A percentile compares a stretch with the other conserved stretches of the same genome.
Conservation (phyloP, 352 stramenopile species). For the Phytophthora kernoviae region DNA sequence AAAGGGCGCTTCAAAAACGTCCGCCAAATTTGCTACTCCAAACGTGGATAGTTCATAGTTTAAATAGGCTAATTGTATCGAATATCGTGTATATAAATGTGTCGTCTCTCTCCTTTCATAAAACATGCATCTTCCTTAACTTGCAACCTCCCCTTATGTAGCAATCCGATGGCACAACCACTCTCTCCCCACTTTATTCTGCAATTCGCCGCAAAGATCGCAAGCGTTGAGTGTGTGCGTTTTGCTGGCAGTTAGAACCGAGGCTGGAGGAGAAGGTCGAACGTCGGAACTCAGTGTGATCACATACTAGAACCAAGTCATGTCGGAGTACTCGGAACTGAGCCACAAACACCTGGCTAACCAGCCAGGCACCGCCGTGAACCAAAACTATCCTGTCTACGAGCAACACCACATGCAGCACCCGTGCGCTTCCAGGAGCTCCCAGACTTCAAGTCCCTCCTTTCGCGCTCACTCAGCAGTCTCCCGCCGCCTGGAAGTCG, state of each 20-base stretch:
- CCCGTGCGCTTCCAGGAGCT: slow-evolving; percentile 63
- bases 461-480: slow-evolving; percentile 59
- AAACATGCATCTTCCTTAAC: neutral
- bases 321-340: slow-evolving; percentile 40
- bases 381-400: slow-evolving; percentile 30
- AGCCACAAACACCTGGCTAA: slow-evolving; percentile 45
- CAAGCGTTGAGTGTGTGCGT: slow-evolving; percentile 16
- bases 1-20: no score
- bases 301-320: slow-evolving; percentile 5
- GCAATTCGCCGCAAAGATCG: slow-evolving; percentile 54
- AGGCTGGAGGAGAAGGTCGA: neutral
- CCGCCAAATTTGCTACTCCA: no score
- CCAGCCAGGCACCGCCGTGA: slow-evolving; percentile 25
- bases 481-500: slow-evolving; percentile 57
- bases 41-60: no score
- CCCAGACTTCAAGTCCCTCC: slow-evolving; percentile 65
- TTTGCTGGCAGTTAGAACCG: neutral
- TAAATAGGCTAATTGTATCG: no score
- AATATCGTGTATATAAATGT: no score
- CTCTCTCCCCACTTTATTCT: slow-evolving; percentile 43
- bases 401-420: slow-evolving; percentile 15
- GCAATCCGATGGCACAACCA: slow-evolving; percentile 32
- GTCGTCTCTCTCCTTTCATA: no score
- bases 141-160: neutral
- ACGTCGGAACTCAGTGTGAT: neutral